Evolutionary conservation across 1,139 yeast species (phyloP), one percentile per base, ranked within the genome.

Genomic region (Sugiyamaella neomexicana): DNA sequence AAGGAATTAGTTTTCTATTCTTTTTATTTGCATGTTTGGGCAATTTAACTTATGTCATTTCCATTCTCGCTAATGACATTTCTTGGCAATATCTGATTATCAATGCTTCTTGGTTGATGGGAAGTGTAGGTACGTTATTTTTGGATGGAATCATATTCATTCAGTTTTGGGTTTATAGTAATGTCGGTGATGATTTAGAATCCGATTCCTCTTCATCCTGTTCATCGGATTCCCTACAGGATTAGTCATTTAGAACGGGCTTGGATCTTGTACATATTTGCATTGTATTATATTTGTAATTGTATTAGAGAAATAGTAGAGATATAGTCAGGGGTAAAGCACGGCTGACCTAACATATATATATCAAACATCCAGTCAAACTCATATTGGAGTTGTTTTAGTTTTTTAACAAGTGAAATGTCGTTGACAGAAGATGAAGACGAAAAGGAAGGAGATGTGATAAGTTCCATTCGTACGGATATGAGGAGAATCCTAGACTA

Each of bases 11-110:
- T 27, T 89, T 91, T 68, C 77, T 91, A 78, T 91, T 91, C 72
- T 91, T 91, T 72, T 74, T 90, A 40, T 90, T 91, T 76, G 97
- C 98, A 36, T 89, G 97, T 69, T 74, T 91, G 57, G 98, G 98
- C 46, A 91, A 91, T 69, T 75, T 88, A 67, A 89, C 97, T 0
- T 91, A 89, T 64, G 96, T 91, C 41, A 79, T 89, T 27, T 86
- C 95, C 13, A 91, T 91, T 55, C 73, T 91, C 51, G 88, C 90
- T 46, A 65, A 62, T 53, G 89, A 89, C 61, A 75, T 84, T 53
- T 83, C 89, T 55, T 76, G 79, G 68, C 75, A 81, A 57, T 91
- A 89, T 63, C 70, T 91, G 39, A 69, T 88, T 67, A 86, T 91
- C 49, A 93, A 91, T 69, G 81, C 90, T 5, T 86, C 96, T 20